These are phyloP conservation scores for Eragrostis nindensis DNA, from an alignment of 176 grass and related monocot species.

Conservation along the genomic window DNA sequence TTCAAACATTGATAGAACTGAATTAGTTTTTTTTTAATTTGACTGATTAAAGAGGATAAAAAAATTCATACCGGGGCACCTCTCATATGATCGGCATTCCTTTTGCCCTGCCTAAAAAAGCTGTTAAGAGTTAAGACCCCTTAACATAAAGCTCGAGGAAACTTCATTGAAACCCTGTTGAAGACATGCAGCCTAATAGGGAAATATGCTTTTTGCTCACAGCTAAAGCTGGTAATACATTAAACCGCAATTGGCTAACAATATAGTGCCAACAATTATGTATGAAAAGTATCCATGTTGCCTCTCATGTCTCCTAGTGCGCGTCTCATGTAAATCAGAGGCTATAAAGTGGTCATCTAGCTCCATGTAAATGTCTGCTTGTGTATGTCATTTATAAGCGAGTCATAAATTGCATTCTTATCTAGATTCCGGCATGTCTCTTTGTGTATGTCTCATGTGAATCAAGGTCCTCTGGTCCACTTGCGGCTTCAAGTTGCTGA, in stretches of 20 bases:
- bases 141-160: background rate
- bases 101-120: conserved; percentile 18
- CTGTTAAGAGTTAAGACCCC: conserved; percentile 17
- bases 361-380: conserved; percentile 38
- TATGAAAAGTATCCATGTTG: background rate
- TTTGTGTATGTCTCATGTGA: conserved; percentile 43
- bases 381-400: conserved; percentile 43
- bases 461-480: conserved; percentile 51
- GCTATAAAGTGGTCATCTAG: conserved; percentile 49
- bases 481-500: background rate
- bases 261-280: conserved; percentile 24
- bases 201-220: conserved; percentile 25
- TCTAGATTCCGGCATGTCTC: conserved; percentile 20
- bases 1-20: background rate
- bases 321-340: conserved; percentile 28
- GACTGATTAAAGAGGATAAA: background rate
- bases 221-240: conserved; percentile 37
- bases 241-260: conserved; percentile 40
- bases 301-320: conserved; percentile 31
- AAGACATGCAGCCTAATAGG: background rate
- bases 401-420: conserved; percentile 13
- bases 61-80: background rate
- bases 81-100: conserved; percentile 17
- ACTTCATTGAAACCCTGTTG: background rate
- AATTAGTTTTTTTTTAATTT: background rate